Evolutionary conservation across 2,329 filamentous ascomycete species (phyloP), one percentile per base, ranked within the genome.

Genomic region (Pseudogymnoascus sp.): DNA sequence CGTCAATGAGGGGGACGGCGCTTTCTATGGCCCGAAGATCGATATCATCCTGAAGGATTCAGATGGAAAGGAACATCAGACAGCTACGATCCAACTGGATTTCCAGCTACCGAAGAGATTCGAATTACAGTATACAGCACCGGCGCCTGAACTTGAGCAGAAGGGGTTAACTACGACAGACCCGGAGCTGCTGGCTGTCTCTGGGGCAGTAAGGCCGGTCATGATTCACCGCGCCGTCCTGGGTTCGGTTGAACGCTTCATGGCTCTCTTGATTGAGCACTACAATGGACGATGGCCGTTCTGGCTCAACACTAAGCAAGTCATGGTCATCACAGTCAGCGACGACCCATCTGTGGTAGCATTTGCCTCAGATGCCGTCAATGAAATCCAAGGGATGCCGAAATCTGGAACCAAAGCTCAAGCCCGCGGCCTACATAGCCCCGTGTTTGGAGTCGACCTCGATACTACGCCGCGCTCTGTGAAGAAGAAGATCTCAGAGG

Each of bases 1-100:
- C 1, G 69, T 93, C 64, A 93, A 92, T 67, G 83, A 88, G 69
- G 91, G 90, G 10, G 91, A 96, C 65, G 91, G 92, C 12, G 91
- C 91, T 3, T 96, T 96, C 72, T 96, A 96, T 71, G 91, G 92
- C 0, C 91, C 92, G 34, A 96, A 96, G 77, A 96, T 96, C 67
- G 91, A 96, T 71, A 89, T 96, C 51, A 85, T 96, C 40, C 76
- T 96, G 54, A 85, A 83, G 66, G 91, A 96, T 72, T 87, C 88
- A 0, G 84, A 90, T 70, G 90, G 90, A 6, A 96, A 93, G 72
- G 89, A 92, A 70, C 91, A 96, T 72, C 91, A 96, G 73, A 90
- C 92, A 2, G 92, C 91, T 2, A 96, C 91, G 0, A 88, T 96
- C 61, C 91, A 96, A 77, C 83, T 96, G 29, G 91, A 96, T 73